Evolutionary conservation across 352 stramenopile genomes (phyloP).

Genomic region (Phytopythium boreale): DNA sequence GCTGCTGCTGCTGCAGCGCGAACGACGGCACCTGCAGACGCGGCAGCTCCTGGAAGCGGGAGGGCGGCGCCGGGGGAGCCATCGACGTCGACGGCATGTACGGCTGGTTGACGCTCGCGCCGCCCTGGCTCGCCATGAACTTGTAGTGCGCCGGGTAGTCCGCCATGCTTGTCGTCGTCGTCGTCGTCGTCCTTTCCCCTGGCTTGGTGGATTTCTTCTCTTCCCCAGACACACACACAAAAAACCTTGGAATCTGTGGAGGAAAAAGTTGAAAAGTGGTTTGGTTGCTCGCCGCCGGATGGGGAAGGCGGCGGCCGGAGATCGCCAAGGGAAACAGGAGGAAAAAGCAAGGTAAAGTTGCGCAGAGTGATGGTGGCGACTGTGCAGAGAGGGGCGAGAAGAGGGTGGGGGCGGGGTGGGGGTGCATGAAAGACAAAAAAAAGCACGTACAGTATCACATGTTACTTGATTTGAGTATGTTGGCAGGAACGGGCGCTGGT

Average conservation of each 20-base stretch:
- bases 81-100: slow-evolving; percentile 10
- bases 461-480: neutral
- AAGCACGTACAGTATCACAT: neutral
- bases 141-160: slow-evolving; percentile 34
- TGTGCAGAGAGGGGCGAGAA: neutral
- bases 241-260: neutral
- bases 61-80: slow-evolving; percentile 15
- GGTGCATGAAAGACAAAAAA: neutral
- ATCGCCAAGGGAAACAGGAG: neutral
- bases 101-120: slow-evolving; percentile 20
- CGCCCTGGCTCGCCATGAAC: slow-evolving; percentile 25
- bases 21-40: slow-evolving; percentile 60
- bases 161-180: slow-evolving; percentile 11
- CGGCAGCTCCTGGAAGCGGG: slow-evolving; percentile 63
- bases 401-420: neutral
- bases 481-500: neutral
- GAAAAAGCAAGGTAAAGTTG: neutral
- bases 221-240: too few species aligned
- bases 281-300: too few species aligned
- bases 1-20: slow-evolving; percentile 45
- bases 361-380: neutral
- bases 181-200: neutral
- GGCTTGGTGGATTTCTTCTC: too few species aligned
- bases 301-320: too few species aligned
- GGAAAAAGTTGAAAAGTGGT: slow-evolving; percentile 1